A percentile compares a stretch with the other conserved stretches of the same genome.
phyloP scores from a whole-genome alignment of 1,284 basidiomycete species.

The Malassezia arunalokei region DNA sequence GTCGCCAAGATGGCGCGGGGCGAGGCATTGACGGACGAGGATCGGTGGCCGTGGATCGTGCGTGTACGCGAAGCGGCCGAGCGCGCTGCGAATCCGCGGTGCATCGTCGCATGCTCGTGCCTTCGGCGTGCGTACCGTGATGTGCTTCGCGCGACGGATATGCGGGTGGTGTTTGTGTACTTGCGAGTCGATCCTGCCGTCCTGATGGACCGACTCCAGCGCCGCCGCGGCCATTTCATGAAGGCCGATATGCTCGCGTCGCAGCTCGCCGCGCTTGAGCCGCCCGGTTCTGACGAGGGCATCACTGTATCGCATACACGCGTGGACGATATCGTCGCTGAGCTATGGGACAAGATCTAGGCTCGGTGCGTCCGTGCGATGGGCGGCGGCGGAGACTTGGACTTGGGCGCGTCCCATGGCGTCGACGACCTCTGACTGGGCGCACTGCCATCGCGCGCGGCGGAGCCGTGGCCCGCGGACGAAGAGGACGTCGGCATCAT shows the following conservation, averaged over 20 bases:
- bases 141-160: slow-evolving; percentile 56
- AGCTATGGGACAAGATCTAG: neutral
- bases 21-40: slow-evolving; percentile 60
- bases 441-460: neutral
- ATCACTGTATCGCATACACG: neutral
- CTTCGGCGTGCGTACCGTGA: slow-evolving; percentile 68
- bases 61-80: slow-evolving; percentile 52
- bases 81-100: slow-evolving; percentile 49
- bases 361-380: too few species aligned
- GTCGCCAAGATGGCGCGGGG: slow-evolving; percentile 75
- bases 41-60: slow-evolving; percentile 74
- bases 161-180: slow-evolving; percentile 64
- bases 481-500: neutral
- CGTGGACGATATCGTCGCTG: neutral
- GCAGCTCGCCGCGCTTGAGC: slow-evolving; percentile 67
- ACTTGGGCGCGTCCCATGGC: neutral
- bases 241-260: slow-evolving; percentile 72
- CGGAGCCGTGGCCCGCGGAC: neutral
- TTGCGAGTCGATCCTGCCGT: slow-evolving; percentile 60
- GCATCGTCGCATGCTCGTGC: slow-evolving; percentile 72
- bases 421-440: neutral
- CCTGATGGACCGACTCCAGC: slow-evolving; percentile 59
- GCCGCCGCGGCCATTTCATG: slow-evolving; percentile 72
- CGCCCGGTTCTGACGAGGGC: slow-evolving; percentile 48
- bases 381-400: neutral